A percentile compares a stretch with the other conserved stretches of the same genome.
These are phyloP conservation scores for Solanum bukasovii DNA, from an alignment of 257 asterid genomes.

Conservation along the genomic window DNA sequence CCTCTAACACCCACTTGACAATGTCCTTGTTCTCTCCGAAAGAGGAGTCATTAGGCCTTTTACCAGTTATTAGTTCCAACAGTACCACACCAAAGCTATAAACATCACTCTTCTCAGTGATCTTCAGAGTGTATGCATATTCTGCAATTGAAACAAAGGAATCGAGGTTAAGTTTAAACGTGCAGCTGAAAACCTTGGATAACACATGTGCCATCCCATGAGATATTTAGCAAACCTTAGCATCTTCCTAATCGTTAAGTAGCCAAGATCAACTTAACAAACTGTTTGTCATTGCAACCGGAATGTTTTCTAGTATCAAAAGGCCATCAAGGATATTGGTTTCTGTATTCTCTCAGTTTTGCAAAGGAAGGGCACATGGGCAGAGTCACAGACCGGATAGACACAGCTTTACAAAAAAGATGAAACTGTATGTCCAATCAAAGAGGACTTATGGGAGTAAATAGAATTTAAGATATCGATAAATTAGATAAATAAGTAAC, in stretches of 20 bases:
- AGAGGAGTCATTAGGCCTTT: slow-evolving; percentile 39
- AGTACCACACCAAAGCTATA: slow-evolving; percentile 73
- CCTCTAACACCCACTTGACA: slow-evolving; percentile 55
- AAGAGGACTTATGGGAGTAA: not conserved
- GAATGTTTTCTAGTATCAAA: not conserved
- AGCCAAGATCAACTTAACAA: not conserved
- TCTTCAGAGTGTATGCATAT: slow-evolving; percentile 61
- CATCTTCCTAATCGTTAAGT: not conserved
- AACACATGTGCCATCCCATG: not conserved
- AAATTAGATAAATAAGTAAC: not conserved
- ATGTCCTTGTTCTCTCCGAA: slow-evolving; percentile 51
- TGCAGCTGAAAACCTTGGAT: not conserved
- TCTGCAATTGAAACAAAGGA: slow-evolving; percentile 28
- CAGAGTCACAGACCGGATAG: not conserved
- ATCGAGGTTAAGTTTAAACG: not conserved
- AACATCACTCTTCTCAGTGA: slow-evolving; percentile 74
- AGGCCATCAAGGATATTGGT: not conserved
- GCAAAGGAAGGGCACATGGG: not conserved
- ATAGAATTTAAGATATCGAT: not conserved
- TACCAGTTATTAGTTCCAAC: slow-evolving; percentile 54
- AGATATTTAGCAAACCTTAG: not conserved
- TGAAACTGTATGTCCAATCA: not conserved
- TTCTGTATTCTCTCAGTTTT: not conserved
- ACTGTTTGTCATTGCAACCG: not conserved
- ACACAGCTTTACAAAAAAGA: not conserved